Evolutionary conservation across 805 yeast genomes (phyloP).

Genomic region (Candida saitoana): DNA sequence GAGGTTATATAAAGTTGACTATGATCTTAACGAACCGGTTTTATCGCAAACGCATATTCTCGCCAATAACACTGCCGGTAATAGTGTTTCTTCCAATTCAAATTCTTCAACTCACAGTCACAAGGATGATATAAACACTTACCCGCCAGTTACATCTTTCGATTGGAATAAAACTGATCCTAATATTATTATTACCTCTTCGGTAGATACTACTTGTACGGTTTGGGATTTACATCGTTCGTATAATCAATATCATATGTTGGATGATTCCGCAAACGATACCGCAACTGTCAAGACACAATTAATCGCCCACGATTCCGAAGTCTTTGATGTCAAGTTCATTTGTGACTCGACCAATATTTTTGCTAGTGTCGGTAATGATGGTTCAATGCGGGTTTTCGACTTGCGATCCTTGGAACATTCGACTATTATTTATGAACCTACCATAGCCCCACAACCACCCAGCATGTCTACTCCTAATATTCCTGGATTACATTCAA

Average conservation of each 20-base stretch:
- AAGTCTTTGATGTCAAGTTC: conserved; percentile 89
- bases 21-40: conserved; percentile 36
- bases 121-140: conserved; percentile 41
- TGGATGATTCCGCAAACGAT: conserved; percentile 20
- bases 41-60: conserved; percentile 39
- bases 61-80: conserved; percentile 31
- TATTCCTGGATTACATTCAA: conserved; percentile 21
- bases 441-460: conserved; percentile 31
- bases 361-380: conserved; percentile 91
- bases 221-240: conserved; percentile 74
- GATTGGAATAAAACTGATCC: conserved; percentile 85
- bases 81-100: conserved; percentile 10
- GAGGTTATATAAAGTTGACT: conserved; percentile 53
- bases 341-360: conserved; percentile 67
- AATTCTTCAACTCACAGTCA: conserved; percentile 10
- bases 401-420: conserved; percentile 87
- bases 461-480: conserved; percentile 7
- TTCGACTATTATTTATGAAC: conserved; percentile 91
- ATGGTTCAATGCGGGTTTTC: conserved; percentile 90
- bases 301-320: conserved; percentile 92
- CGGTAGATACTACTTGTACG: conserved; percentile 95
- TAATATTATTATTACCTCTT: conserved; percentile 70
- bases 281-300: conserved; percentile 80
- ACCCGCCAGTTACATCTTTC: conserved; percentile 89
- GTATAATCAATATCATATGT: conserved; percentile 7